A percentile compares a stretch with the other conserved stretches of the same genome.
These are phyloP conservation scores for Fraxinus angustifolia DNA, from an alignment of 305 asterid genomes.

Conservation along the genomic window DNA sequence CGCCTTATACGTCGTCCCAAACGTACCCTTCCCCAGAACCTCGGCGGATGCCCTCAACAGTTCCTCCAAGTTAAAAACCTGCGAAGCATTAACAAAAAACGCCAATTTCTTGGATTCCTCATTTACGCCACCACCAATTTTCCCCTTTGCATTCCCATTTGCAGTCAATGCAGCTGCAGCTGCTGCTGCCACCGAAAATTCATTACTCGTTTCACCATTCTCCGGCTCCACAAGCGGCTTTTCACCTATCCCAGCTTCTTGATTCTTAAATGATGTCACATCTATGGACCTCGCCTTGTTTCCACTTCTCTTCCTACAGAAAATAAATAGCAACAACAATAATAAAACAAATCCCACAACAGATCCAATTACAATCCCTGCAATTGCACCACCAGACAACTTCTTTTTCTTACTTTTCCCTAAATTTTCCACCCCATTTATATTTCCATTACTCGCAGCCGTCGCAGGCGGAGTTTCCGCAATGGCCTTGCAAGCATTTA, in stretches of 20 bases:
- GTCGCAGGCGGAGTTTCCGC: neutral
- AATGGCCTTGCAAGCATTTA: slow-evolving; percentile 13
- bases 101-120: slow-evolving; percentile 39
- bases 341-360: slow-evolving; percentile 55
- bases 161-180: slow-evolving; percentile 45
- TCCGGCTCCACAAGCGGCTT: slow-evolving; percentile 50
- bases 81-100: slow-evolving; percentile 43
- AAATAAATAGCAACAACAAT: slow-evolving; percentile 43
- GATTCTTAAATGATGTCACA: slow-evolving; percentile 49
- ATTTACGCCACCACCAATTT: slow-evolving; percentile 23
- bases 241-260: slow-evolving; percentile 40
- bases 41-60: slow-evolving; percentile 56
- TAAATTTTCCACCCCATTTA: slow-evolving; percentile 14
- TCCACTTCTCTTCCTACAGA: slow-evolving; percentile 70
- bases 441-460: slow-evolving; percentile 22
- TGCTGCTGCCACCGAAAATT: slow-evolving; percentile 51
- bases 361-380: slow-evolving; percentile 86
- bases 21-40: slow-evolving; percentile 66
- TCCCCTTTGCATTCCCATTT: slow-evolving; percentile 29
- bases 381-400: slow-evolving; percentile 80
- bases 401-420: slow-evolving; percentile 30
- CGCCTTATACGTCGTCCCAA: slow-evolving; percentile 63
- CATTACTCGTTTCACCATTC: slow-evolving; percentile 38
- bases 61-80: slow-evolving; percentile 55
- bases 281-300: slow-evolving; percentile 55